Base-by-base conservation (phyloP, 371 early-diverging fungal genomes). In the Haplosporangium sp. region DNA sequence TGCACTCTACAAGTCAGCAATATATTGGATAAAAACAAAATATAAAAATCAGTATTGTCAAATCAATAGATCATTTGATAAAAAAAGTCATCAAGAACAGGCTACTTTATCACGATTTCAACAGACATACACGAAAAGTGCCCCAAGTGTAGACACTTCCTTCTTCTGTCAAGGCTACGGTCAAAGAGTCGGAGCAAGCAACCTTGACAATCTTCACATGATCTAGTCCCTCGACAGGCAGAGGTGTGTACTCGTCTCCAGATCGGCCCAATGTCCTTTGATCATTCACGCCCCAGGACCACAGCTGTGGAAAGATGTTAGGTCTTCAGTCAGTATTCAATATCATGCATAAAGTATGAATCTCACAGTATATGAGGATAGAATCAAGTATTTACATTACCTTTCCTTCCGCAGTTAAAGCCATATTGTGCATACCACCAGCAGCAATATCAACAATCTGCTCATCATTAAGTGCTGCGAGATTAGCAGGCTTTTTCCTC, bases 221-320 rank as follows among this genome's bases (percentile, higher is more conserved):
- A 44, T 95, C 95, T 67, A 95, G 84, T 9, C 92, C 94, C 52
- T 91, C 89, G 4, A 88, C 88, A 2, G 83, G 70, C 42, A 64
- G 39, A 0, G 85, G 84, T 1, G 56, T 58, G 47, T 62, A 68
- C 73, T 97, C 98, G 47, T 95, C 93, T 11, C 95, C 96, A 0
- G 73, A 82, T 44, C 97, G 90, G 73, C 99, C 99, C 19, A 99
- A 89, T n/a, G 98, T 97, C 68, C 90, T 85, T 84, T 99, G 97
- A 86, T 99, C 99, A 84, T 99, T 99, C 88, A 98, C 96, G 2
- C 99, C 99, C 99, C 99, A 99, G 48, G 97, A 91, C 86, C 87
- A 93, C 34, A 95, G 77, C 88, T 91, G 75, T n/a, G 2, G 3
- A 27, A 11, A 13, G 27, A 45, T 20, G 42, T 27, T 19, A 47